Base-by-base conservation (phyloP, 768 basidiomycete species). In the Mycena latifolia region DNA sequence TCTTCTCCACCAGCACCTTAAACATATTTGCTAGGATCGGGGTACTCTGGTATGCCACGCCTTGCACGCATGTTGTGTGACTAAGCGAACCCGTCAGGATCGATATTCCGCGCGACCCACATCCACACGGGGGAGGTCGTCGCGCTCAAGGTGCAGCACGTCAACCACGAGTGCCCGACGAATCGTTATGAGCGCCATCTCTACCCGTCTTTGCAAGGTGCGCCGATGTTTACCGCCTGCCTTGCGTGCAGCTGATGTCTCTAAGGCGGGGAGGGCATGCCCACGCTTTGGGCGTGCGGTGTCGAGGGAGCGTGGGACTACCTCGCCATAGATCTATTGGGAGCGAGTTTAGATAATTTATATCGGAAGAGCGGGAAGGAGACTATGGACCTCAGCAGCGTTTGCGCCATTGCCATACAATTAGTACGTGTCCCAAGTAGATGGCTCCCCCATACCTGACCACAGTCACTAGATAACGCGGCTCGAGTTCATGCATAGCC, bases 281-380 rank as follows among this genome's bases (percentile, higher is more conserved):
- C 92, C 0, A 87, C 79, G 18, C 80, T 94, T n/a, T 92, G 85
- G 78, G 90, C 85, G 4, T 78, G 86, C 28, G 88, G 88, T 10
- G 80, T 86, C 2, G 78, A 86, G 56, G 87, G 85, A 7, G 77
- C 78, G 63, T 90, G 89, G 89, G 86, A 89, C 72, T 91, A 84
- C 76, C 87, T 94, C 45, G 92, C 86, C n/a, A 92, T 94, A 71
- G 89, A 90, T 75, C 79, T 94, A 17, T 84, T 94, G 15, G 92
- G 92, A 17, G 73, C 84, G 24, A 92, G 91, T 72, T 77, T 94
- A 53, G 91, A 93, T 69, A 85, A 73, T 46, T 77, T 93, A 57
- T 86, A 85, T 75, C 81, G 85, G 62, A 81, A 80, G 70, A 84
- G 80, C 62, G 87, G 86, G 41, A 86, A 85, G 73, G 84, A 85